Evolutionary conservation across 1,284 basidiomycete genomes (phyloP).

Genomic region (Ceraceosorus bombacis): DNA sequence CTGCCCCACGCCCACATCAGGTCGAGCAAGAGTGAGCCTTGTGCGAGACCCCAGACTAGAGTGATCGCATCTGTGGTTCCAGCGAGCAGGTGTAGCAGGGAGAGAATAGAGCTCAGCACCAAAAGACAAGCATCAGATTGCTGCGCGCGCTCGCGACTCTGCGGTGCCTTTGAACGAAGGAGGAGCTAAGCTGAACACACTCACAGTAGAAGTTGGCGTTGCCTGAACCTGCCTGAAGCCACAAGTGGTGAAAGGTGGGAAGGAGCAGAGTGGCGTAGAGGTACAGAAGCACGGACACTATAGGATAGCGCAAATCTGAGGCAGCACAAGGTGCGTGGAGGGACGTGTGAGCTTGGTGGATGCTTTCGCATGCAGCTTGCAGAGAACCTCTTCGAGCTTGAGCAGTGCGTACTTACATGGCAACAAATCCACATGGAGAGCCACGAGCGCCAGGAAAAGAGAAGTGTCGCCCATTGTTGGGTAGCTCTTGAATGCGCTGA

Average conservation of each 20-base stretch:
- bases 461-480: constrained; percentile 80
- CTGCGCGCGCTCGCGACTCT: too few species aligned
- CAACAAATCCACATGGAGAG: constrained; percentile 74
- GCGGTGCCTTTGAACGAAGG: too few species aligned
- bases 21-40: constrained; percentile 74
- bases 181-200: too few species aligned
- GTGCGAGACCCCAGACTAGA: constrained; percentile 80
- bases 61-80: constrained; percentile 82
- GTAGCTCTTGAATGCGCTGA: constrained; percentile 83
- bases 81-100: constrained; percentile 46
- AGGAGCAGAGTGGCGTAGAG: constrained; percentile 77
- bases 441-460: constrained; percentile 70
- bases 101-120: too few species aligned
- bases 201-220: constrained; percentile 91
- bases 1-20: constrained; percentile 61
- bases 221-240: constrained; percentile 83
- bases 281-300: constrained; percentile 75
- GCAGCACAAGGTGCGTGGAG: background rate
- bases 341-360: background rate
- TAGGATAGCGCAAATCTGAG: constrained; percentile 75
- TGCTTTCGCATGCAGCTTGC: too few species aligned
- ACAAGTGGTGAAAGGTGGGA: constrained; percentile 83
- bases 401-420: constrained; percentile 58
- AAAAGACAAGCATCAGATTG: too few species aligned
- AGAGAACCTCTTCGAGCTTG: too few species aligned